phyloP scores from a whole-genome alignment of 768 basidiomycete species.

The Psilocybe azurescens region DNA sequence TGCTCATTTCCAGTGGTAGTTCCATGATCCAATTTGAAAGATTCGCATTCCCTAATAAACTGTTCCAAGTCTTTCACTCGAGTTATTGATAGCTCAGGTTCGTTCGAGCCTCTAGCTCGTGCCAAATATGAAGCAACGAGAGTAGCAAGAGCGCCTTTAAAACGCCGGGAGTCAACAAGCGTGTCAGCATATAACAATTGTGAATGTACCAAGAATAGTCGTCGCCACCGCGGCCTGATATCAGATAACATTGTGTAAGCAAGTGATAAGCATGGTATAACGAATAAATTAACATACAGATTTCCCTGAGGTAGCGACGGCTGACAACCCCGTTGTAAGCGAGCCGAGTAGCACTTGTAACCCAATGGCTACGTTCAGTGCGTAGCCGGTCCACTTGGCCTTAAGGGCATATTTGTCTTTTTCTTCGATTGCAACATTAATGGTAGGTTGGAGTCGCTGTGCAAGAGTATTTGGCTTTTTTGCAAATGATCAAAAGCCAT shows the following conservation, averaged over 20 bases:
- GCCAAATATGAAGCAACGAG: conserved; percentile 78
- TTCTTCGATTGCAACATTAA: conserved; percentile 50
- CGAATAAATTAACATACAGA: conserved; percentile 31
- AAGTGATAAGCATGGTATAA: not conserved
- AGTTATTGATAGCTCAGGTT: conserved; percentile 64
- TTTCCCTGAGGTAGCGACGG: conserved; percentile 41
- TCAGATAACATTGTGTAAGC: not conserved
- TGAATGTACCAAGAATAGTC: conserved; percentile 32
- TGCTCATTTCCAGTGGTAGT: conserved; percentile 39
- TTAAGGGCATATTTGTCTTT: conserved; percentile 50
- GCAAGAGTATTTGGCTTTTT: conserved; percentile 8
- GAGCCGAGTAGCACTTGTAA: conserved; percentile 71
- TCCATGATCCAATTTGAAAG: conserved; percentile 64
- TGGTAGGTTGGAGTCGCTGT: conserved; percentile 48
- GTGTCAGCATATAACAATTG: not conserved
- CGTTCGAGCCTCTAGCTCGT: conserved; percentile 68
- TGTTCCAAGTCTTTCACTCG: conserved; percentile 67
- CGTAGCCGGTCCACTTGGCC: conserved; percentile 46
- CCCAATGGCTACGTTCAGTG: conserved; percentile 57
- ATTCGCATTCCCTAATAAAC: conserved; percentile 64
- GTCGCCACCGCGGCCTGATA: conserved; percentile 41
- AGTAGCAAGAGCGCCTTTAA: conserved; percentile 66
- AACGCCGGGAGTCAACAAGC: not conserved
- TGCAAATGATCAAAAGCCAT: not conserved
- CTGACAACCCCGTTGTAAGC: conserved; percentile 67